Conservation (phyloP, 352 stramenopile genomes). For the Pythium sukuiense region DNA sequence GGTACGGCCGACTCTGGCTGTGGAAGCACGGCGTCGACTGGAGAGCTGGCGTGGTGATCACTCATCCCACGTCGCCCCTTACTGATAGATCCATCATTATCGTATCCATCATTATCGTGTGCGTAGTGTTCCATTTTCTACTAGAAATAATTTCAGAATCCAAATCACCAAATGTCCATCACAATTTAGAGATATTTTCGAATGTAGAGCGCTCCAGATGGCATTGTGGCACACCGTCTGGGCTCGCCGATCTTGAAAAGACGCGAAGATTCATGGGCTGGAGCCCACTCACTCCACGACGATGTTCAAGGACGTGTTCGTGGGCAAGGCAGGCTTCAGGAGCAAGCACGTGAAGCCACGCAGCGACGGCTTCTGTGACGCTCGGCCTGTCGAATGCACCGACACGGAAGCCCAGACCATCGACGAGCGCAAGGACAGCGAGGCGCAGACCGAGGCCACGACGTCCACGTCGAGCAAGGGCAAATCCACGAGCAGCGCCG, state of each 20-base stretch:
- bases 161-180: neutral
- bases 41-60: conserved; percentile 22
- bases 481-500: conserved; percentile 10
- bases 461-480: conserved; percentile 22
- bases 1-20: conserved; percentile 23
- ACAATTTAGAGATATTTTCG: neutral
- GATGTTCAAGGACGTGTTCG: conserved; percentile 66
- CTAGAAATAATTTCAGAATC: conserved; percentile 12
- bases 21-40: conserved; percentile 4
- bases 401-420: conserved; percentile 51
- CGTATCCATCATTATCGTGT: too few relatives aligned
- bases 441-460: conserved; percentile 48
- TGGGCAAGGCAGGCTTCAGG: conserved; percentile 55
- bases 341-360: conserved; percentile 44
- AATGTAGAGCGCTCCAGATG: neutral
- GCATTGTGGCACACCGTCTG: neutral
- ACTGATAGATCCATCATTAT: conserved; percentile 6
- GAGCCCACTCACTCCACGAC: neutral
- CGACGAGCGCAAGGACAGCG: conserved; percentile 29
- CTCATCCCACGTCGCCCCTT: too few relatives aligned
- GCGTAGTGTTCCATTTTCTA: conserved; percentile 11
- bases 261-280: neutral
- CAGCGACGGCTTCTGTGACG: conserved; percentile 27
- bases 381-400: conserved; percentile 33
- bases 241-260: conserved; percentile 22